Evolutionary conservation across 2,329 filamentous ascomycete genomes (phyloP).

Genomic region (Periconia macrospinosa): DNA sequence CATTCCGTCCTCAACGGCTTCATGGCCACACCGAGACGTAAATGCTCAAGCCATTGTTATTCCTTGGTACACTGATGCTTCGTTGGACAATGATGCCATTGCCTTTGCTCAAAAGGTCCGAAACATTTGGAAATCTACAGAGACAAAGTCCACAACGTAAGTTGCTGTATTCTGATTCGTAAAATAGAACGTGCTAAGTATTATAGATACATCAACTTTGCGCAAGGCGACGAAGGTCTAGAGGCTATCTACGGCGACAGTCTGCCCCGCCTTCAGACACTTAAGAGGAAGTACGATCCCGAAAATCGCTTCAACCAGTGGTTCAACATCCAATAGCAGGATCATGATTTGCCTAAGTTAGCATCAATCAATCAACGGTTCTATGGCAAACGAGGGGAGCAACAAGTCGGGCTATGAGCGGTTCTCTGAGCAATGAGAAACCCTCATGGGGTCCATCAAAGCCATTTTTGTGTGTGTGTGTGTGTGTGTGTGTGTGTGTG

Average conservation of each 20-base stretch:
- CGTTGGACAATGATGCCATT: conserved; percentile 36
- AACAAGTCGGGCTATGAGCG: no score
- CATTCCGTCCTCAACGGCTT: conserved; percentile 1
- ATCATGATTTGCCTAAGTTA: no score
- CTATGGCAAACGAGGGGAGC: no score
- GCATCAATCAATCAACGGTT: no score
- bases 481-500: no score
- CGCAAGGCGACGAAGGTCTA: conserved; percentile 26
- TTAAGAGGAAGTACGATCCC: conserved; percentile 33
- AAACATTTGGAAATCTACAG: conserved; percentile 4
- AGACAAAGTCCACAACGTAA: conserved; percentile 1
- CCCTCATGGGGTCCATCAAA: background rate
- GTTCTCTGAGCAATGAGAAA: no score
- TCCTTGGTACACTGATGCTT: conserved; percentile 12
- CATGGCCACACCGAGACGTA: conserved; percentile 33
- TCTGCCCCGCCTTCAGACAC: conserved; percentile 14
- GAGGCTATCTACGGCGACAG: conserved; percentile 27
- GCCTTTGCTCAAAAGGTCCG: conserved; percentile 23
- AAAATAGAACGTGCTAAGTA: background rate
- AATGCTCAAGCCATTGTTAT: conserved; percentile 39
- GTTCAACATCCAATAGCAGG: conserved; percentile 19
- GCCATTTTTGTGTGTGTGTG: no score
- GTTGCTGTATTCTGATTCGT: background rate
- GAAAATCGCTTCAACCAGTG: conserved; percentile 26
- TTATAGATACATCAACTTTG: conserved; percentile 31